These are phyloP conservation scores for Leccinum fallax DNA, from an alignment of 1,284 basidiomycete species.

Conservation along the genomic window DNA sequence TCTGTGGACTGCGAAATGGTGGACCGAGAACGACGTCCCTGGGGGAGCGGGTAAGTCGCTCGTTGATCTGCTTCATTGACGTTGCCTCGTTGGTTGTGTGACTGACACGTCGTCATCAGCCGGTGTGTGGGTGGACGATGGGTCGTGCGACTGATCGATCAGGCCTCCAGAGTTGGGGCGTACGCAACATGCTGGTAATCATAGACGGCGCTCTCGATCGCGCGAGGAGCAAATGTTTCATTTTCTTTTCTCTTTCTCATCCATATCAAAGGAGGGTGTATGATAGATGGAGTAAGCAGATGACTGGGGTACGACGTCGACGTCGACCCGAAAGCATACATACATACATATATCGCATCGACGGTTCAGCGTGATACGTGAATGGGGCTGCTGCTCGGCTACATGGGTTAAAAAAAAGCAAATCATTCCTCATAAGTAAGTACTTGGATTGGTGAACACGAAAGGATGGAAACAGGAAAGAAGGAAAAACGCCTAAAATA, in stretches of 20 bases:
- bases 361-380: not conserved
- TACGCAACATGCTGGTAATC: not conserved
- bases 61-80: not conserved
- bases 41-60: slow-evolving; percentile 39
- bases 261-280: not conserved
- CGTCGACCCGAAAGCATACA: not conserved
- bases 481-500: slow-evolving; percentile 5
- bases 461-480: not conserved
- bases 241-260: not conserved
- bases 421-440: slow-evolving; percentile 1
- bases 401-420: slow-evolving; percentile 1
- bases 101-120: slow-evolving; percentile 24
- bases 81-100: not conserved
- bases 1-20: slow-evolving; percentile 62
- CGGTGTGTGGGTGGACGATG: slow-evolving; percentile 45
- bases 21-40: slow-evolving; percentile 50
- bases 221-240: not conserved
- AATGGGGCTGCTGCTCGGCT: not conserved
- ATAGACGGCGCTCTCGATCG: not conserved
- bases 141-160: slow-evolving; percentile 36
- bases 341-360: not conserved
- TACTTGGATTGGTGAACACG: not conserved
- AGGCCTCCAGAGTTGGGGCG: not conserved
- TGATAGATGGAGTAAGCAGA: not conserved
- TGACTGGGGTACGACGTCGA: not conserved